phyloP scores from a whole-genome alignment of 306 rosid species.

The Castanospermum australe region DNA sequence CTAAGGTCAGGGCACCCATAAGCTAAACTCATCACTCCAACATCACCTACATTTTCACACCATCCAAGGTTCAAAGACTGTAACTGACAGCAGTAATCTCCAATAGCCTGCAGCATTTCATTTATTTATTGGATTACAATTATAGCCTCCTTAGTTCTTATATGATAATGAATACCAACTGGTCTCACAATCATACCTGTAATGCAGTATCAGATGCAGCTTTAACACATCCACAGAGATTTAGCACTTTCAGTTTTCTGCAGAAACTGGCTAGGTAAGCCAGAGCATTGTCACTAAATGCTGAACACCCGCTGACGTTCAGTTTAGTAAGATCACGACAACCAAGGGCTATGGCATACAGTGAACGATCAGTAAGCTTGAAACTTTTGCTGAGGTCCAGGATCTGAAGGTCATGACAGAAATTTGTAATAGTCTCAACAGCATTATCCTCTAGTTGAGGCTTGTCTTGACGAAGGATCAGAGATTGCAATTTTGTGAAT shows the following conservation, averaged over 20 bases:
- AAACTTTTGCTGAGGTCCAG: constrained; percentile 97
- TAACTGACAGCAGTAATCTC: constrained; percentile 70
- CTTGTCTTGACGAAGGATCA: constrained; percentile 83
- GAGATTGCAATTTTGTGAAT: constrained; percentile 68
- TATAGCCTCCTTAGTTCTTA: not conserved
- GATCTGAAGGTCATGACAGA: constrained; percentile 78
- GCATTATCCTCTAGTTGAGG: constrained; percentile 83
- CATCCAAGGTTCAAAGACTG: constrained; percentile 89
- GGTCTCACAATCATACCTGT: constrained; percentile 52
- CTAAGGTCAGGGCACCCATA: constrained; percentile 91
- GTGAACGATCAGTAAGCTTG: constrained; percentile 75
- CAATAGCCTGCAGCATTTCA: constrained; percentile 76
- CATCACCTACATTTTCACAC: constrained; percentile 84
- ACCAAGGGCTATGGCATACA: constrained; percentile 69
- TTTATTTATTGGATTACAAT: not conserved
- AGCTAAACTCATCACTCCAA: constrained; percentile 85
- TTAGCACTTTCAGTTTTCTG: constrained; percentile 62
- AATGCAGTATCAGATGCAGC: constrained; percentile 83
- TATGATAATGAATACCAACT: not conserved
- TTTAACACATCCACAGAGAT: constrained; percentile 86
- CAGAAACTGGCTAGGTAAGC: constrained; percentile 79
- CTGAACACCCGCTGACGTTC: constrained; percentile 81
- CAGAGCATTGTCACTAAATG: constrained; percentile 74
- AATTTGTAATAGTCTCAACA: constrained; percentile 69
- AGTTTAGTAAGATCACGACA: constrained; percentile 72